Percentiles rank a stretch among this genome's conserved stretches.
These are phyloP conservation scores for Pleurotus sapidus DNA, from an alignment of 768 basidiomycete species.

Conservation along the genomic window DNA sequence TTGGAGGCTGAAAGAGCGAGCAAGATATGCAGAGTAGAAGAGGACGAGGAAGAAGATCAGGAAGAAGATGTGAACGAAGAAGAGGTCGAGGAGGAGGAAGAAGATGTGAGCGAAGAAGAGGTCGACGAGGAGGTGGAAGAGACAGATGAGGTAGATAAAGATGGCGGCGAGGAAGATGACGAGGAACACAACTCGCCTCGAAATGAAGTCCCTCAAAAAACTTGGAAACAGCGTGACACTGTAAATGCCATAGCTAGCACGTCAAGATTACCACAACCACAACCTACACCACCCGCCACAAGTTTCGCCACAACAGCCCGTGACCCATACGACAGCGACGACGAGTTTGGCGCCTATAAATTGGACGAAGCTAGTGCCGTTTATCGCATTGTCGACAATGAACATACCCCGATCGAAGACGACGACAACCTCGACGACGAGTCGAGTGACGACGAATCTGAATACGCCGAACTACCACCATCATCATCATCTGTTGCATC, in stretches of 20 bases:
- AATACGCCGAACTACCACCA: conserved; percentile 1
- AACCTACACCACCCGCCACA: too few species aligned
- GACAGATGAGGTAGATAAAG: too few species aligned
- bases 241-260: too few species aligned
- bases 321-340: neutral
- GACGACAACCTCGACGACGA: neutral
- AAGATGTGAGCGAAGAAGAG: too few species aligned
- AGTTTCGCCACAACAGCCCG: too few species aligned
- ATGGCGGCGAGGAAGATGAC: too few species aligned
- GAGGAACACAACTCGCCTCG: too few species aligned
- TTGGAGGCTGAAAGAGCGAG: conserved; percentile 50
- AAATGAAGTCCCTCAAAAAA: too few species aligned
- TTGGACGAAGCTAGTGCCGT: conserved; percentile 8
- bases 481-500: conserved; percentile 1
- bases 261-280: too few species aligned
- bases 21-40: conserved; percentile 30
- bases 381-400: neutral
- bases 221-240: too few species aligned
- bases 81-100: too few species aligned
- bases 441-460: neutral
- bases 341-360: neutral
- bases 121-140: too few species aligned
- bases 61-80: neutral
- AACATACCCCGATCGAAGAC: neutral
- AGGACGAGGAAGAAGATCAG: conserved; percentile 32